Conservation (phyloP, 2,329 filamentous ascomycete species). For the Lasiodiplodia hormozganensis region DNA sequence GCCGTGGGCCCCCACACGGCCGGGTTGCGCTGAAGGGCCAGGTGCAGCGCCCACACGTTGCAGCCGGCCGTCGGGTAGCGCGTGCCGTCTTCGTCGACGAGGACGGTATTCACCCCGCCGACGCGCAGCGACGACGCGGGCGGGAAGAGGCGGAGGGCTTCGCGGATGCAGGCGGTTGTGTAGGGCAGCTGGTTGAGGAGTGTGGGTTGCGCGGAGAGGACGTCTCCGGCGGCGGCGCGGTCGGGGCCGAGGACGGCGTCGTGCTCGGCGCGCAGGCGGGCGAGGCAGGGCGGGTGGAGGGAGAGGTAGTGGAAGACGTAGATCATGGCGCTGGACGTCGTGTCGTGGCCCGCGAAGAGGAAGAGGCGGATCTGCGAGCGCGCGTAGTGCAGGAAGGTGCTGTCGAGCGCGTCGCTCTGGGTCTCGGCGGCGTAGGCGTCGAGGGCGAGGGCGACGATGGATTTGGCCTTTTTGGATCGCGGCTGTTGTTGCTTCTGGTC, state of each 20-base stretch:
- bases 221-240: not conserved
- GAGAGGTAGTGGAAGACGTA: constrained; percentile 16
- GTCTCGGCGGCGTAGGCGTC: constrained; percentile 35
- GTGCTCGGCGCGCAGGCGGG: constrained; percentile 54
- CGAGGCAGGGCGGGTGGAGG: constrained; percentile 24
- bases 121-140: constrained; percentile 49
- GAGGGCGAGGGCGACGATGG: constrained; percentile 19
- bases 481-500: not conserved
- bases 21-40: constrained; percentile 7
- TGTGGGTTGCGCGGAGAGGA: not conserved
- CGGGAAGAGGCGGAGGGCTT: constrained; percentile 60
- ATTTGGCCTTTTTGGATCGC: not conserved
- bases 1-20: constrained; percentile 33
- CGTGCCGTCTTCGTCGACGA: not conserved
- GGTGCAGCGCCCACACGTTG: constrained; percentile 32
- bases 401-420: constrained; percentile 36
- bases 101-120: not conserved
- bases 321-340: constrained; percentile 39
- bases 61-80: constrained; percentile 29
- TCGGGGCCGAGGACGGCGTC: constrained; percentile 56
- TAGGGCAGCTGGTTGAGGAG: constrained; percentile 61
- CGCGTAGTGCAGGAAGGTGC: constrained; percentile 31
- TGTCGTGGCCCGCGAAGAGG: constrained; percentile 53
- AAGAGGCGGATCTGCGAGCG: constrained; percentile 45
- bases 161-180: constrained; percentile 60